Evolutionary conservation across 2,329 filamentous ascomycete genomes (phyloP).

Genomic region (Tolypocladium tropicale): DNA sequence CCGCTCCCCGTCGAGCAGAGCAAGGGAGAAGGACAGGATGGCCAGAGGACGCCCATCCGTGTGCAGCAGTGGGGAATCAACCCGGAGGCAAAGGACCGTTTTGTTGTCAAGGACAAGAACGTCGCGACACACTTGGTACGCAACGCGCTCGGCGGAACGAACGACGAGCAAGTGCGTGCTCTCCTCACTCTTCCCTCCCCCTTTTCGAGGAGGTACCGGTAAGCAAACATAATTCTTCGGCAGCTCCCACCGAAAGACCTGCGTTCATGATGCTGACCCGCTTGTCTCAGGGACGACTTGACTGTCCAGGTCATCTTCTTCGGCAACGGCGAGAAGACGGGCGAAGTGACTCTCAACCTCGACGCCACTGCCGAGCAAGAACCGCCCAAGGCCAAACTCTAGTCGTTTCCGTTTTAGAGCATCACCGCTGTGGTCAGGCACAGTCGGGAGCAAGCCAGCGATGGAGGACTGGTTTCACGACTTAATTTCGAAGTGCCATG

Average conservation of each 20-base stretch:
- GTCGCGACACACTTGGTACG: constrained; percentile 90
- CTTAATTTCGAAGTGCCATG: neutral
- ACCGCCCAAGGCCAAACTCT: constrained; percentile 28
- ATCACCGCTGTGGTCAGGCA: neutral
- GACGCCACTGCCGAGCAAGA: constrained; percentile 62
- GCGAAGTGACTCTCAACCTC: constrained; percentile 71
- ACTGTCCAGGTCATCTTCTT: constrained; percentile 99
- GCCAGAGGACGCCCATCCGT: constrained; percentile 80
- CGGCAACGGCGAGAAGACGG: constrained; percentile 66
- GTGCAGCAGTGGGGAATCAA: constrained; percentile 85
- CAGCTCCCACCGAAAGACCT: neutral
- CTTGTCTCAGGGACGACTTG: constrained; percentile 63
- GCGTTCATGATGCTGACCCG: neutral
- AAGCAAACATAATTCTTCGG: constrained; percentile 8
- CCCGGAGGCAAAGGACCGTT: constrained; percentile 64
- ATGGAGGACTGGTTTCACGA: neutral
- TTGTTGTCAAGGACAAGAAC: constrained; percentile 90
- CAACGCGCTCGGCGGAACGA: constrained; percentile 87
- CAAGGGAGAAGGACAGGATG: constrained; percentile 39
- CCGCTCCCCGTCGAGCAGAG: constrained; percentile 68
- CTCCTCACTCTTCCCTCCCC: constrained; percentile 85
- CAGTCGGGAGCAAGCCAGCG: neutral
- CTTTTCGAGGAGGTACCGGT: constrained; percentile 86
- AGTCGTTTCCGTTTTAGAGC: constrained; percentile 5
- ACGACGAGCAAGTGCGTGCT: constrained; percentile 87